Evolutionary conservation across 176 grass and related monocot species (phyloP).

Genomic region (Oryza rufipogon): DNA sequence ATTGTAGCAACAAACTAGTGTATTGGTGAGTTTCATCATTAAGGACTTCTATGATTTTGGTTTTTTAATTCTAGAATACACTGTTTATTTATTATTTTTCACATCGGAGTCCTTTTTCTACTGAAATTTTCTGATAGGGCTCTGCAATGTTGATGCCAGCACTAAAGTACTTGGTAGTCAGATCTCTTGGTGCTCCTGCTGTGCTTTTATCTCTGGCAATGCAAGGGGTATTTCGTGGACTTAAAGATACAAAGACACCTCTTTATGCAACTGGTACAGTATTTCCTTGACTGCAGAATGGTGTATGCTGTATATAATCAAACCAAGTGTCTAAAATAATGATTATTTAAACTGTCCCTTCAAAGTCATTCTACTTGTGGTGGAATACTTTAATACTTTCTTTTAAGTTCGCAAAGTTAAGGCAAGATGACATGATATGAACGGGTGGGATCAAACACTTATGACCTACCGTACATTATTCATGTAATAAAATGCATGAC

Average conservation of each 20-base stretch:
- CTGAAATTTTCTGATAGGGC: constrained; percentile 52
- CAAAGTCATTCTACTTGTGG: neutral
- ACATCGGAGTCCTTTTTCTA: neutral
- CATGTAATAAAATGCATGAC: neutral
- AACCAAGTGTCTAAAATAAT: neutral
- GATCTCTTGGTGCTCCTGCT: constrained; percentile 92
- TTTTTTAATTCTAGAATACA: neutral
- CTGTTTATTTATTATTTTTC: neutral
- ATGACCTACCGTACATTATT: neutral
- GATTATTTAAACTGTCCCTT: neutral
- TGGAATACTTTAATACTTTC: constrained; percentile 6
- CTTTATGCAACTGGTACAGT: constrained; percentile 86
- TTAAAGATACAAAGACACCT: constrained; percentile 94
- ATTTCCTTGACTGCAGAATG: constrained; percentile 1
- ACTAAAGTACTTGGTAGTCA: constrained; percentile 73
- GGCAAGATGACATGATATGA: neutral
- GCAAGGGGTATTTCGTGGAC: constrained; percentile 89
- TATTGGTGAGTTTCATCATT: neutral
- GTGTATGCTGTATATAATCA: neutral
- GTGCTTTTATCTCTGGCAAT: constrained; percentile 85
- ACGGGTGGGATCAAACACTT: neutral
- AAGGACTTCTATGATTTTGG: neutral
- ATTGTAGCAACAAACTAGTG: neutral
- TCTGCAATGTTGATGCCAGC: constrained; percentile 75
- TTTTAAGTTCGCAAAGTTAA: neutral